Conservation (phyloP, 306 rosid genomes). For the Purshia tridentata region DNA sequence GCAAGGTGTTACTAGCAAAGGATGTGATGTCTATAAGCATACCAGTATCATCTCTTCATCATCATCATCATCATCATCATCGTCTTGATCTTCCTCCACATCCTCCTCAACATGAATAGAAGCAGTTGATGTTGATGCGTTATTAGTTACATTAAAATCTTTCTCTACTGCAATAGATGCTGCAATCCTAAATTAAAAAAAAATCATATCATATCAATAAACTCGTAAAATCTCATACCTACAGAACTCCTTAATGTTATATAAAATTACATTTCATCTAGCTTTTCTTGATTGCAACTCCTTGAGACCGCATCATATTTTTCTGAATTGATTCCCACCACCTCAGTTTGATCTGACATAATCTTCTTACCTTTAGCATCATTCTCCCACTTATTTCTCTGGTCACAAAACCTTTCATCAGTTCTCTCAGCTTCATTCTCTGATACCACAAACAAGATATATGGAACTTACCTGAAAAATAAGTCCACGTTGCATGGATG, state of each 20-base stretch:
- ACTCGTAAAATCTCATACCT: slow-evolving; percentile 24
- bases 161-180: slow-evolving; percentile 82
- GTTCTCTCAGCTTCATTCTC: slow-evolving; percentile 7
- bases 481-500: slow-evolving; percentile 60
- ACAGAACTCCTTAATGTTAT: slow-evolving; percentile 15
- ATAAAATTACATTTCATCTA: slow-evolving; percentile 70
- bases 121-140: slow-evolving; percentile 40
- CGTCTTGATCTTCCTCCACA: slow-evolving; percentile 33
- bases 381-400: slow-evolving; percentile 25
- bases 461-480: slow-evolving; percentile 50
- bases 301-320: slow-evolving; percentile 13
- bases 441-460: slow-evolving; percentile 10
- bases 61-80: slow-evolving; percentile 56
- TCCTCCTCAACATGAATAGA: slow-evolving; percentile 41
- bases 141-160: slow-evolving; percentile 34
- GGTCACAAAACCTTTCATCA: slow-evolving; percentile 18
- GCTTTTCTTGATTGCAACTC: slow-evolving; percentile 53
- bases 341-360: slow-evolving; percentile 14
- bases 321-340: slow-evolving; percentile 20
- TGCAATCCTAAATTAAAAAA: slow-evolving; percentile 67
- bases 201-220: slow-evolving; percentile 7
- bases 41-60: slow-evolving; percentile 77
- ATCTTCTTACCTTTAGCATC: slow-evolving; percentile 33
- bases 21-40: slow-evolving; percentile 19
- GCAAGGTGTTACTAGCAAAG: neutral